phyloP scores from a whole-genome alignment of 345 rosid species.

The Populus alba region DNA sequence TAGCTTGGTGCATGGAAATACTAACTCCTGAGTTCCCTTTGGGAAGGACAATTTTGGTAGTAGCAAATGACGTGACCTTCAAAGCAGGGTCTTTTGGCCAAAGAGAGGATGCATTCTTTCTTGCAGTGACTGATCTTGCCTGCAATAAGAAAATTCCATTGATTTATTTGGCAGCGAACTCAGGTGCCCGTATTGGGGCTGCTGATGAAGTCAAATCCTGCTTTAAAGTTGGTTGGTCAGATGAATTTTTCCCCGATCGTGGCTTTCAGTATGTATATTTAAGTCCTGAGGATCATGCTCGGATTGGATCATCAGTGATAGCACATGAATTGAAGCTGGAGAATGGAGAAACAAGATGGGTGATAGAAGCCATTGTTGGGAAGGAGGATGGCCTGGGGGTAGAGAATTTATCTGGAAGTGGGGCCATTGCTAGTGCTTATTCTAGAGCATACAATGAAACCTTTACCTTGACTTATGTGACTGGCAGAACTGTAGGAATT shows the following conservation, averaged over 20 bases:
- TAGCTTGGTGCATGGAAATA: slow-evolving; percentile 95
- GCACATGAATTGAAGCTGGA: slow-evolving; percentile 79
- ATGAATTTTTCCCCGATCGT: slow-evolving; percentile 77
- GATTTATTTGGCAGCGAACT: slow-evolving; percentile 95
- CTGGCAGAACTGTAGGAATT: slow-evolving; percentile 94
- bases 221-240: slow-evolving; percentile 94
- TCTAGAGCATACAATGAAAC: slow-evolving; percentile 96
- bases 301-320: slow-evolving; percentile 74
- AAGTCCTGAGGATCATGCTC: slow-evolving; percentile 68
- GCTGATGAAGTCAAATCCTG: slow-evolving; percentile 93
- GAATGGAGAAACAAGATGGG: slow-evolving; percentile 84
- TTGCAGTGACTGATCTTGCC: slow-evolving; percentile 89
- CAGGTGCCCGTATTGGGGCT: slow-evolving; percentile 96
- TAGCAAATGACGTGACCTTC: slow-evolving; percentile 93
- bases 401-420: slow-evolving; percentile 95
- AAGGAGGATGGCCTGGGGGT: slow-evolving; percentile 97
- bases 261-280: slow-evolving; percentile 91
- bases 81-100: slow-evolving; percentile 99
- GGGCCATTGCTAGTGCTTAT: slow-evolving; percentile 97
- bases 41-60: slow-evolving; percentile 78
- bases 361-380: slow-evolving; percentile 89
- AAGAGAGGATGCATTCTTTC: slow-evolving; percentile 95
- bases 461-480: slow-evolving; percentile 89
- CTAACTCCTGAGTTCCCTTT: slow-evolving; percentile 88
- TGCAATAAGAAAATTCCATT: slow-evolving; percentile 84